Evolutionary conservation across 768 basidiomycete genomes (phyloP), one percentile per base, ranked within the genome.

Genomic region (Mycena floridula): DNA sequence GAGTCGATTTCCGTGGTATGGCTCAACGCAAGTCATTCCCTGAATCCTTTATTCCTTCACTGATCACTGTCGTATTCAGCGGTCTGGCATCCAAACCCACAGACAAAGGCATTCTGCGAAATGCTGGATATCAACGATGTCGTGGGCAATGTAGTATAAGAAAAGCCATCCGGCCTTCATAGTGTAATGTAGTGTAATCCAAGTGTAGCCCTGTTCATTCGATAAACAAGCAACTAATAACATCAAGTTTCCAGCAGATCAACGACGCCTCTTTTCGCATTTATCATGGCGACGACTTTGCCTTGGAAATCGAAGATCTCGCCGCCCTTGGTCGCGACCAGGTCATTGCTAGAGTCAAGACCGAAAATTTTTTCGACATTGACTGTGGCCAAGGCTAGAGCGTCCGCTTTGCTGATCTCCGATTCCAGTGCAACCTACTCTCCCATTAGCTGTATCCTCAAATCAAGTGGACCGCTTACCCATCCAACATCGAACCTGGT

Each of bases 61-160:
- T n/a, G n/a, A n/a, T n/a, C n/a, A n/a, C n/a, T n/a, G n/a, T n/a
- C n/a, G n/a, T n/a, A n/a, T 15, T 18, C 36, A 93, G 89, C 83
- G 21, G 75, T 77, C 1, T 77, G 74, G 68, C 94, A 89, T 60
- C 77, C 82, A 21, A 95, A 94, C 55, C 86, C 90, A 22, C 93
- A 98, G 58, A 98, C 93, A 1, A 79, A 78, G 42, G 83, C 91
- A 3, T 87, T 97, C 54, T 89, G 89, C 57, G 59, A 64, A 16
- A 77, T 97, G 78, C 59, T 99, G 28, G 76, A 75, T n/a, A n/a
- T n/a, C n/a, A n/a, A n/a, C n/a, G n/a, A n/a, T n/a, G n/a, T n/a
- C n/a, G n/a, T n/a, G n/a, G n/a, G n/a, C n/a, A n/a, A n/a, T n/a
- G n/a, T n/a, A n/a, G n/a, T n/a, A n/a, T n/a, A n/a, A n/a, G n/a